A percentile compares a stretch with the other conserved stretches of the same genome.
phyloP scores from a whole-genome alignment of 441 rosid species.

The Corymbia calophylla region DNA sequence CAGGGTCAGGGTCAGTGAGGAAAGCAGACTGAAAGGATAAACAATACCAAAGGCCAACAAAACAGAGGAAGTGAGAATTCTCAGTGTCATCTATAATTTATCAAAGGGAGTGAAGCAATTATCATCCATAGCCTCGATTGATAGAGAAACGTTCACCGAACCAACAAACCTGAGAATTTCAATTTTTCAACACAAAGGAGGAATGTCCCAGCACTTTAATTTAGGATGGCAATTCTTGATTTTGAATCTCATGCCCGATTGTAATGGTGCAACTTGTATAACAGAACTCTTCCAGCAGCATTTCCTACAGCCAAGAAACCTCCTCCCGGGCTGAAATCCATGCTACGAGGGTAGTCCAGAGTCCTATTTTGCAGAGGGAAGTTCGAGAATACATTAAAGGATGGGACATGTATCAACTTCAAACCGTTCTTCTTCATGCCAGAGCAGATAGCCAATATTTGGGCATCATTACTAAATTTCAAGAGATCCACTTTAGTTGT shows the following conservation, averaged over 20 bases:
- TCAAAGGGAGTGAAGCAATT: background rate
- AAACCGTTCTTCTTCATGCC: conserved; percentile 67
- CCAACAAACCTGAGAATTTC: background rate
- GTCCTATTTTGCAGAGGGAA: conserved; percentile 62
- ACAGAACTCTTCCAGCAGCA: conserved; percentile 74
- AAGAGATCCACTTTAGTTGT: conserved; percentile 69
- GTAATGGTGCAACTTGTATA: conserved; percentile 83
- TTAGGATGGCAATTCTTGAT: background rate
- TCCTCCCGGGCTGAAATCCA: conserved; percentile 91
- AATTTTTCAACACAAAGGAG: background rate
- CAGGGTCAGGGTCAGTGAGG: background rate
- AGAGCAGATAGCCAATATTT: conserved; percentile 78
- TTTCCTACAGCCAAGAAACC: conserved; percentile 90
- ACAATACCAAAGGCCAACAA: background rate
- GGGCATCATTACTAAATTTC: conserved; percentile 77
- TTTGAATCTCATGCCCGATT: conserved; percentile 33
- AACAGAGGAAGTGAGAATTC: background rate
- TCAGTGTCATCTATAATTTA: background rate
- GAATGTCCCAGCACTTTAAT: background rate
- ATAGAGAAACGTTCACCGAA: background rate
- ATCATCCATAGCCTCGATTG: background rate
- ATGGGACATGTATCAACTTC: conserved; percentile 68
- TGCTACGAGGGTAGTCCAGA: conserved; percentile 53
- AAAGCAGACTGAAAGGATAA: background rate
- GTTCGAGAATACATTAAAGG: conserved; percentile 72